These are phyloP conservation scores for Cordia subcordata DNA, from an alignment of 257 asterid species.

Conservation along the genomic window DNA sequence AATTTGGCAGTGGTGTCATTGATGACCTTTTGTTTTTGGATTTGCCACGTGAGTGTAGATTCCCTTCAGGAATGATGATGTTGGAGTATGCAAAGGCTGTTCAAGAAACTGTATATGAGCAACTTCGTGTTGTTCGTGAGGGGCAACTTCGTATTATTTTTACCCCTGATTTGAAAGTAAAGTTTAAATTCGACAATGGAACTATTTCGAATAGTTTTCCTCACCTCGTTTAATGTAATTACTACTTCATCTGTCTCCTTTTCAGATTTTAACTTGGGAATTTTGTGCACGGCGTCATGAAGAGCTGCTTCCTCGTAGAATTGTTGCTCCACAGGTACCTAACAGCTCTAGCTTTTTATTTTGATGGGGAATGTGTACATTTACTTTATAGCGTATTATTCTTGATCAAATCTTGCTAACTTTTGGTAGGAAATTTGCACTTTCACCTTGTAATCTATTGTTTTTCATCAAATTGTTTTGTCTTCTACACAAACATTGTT, in stretches of 20 bases:
- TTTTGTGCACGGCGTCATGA: slow-evolving; percentile 96
- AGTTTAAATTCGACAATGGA: neutral
- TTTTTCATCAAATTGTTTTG: no score
- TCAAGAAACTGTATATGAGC: slow-evolving; percentile 93
- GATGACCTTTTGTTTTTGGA: slow-evolving; percentile 92
- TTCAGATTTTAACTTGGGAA: slow-evolving; percentile 88
- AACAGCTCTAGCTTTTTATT: neutral
- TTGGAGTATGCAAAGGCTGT: slow-evolving; percentile 91
- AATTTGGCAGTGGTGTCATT: slow-evolving; percentile 83
- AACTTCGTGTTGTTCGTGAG: slow-evolving; percentile 94
- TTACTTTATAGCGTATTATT: no score
- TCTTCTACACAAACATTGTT: no score
- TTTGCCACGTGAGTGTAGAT: slow-evolving; percentile 89
- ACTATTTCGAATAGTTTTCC: neutral
- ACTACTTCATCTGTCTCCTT: slow-evolving; percentile 2
- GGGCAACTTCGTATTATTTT: slow-evolving; percentile 92
- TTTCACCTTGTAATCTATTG: no score
- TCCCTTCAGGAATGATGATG: slow-evolving; percentile 90
- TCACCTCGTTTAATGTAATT: neutral
- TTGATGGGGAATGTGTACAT: no score
- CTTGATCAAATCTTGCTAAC: no score
- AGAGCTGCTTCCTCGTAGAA: slow-evolving; percentile 90
- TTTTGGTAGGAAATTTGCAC: no score
- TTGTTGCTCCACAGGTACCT: slow-evolving; percentile 90
- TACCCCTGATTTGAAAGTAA: slow-evolving; percentile 83